Conservation (phyloP, 495 filamentous ascomycete genomes). For the Neurospora cerealis region DNA sequence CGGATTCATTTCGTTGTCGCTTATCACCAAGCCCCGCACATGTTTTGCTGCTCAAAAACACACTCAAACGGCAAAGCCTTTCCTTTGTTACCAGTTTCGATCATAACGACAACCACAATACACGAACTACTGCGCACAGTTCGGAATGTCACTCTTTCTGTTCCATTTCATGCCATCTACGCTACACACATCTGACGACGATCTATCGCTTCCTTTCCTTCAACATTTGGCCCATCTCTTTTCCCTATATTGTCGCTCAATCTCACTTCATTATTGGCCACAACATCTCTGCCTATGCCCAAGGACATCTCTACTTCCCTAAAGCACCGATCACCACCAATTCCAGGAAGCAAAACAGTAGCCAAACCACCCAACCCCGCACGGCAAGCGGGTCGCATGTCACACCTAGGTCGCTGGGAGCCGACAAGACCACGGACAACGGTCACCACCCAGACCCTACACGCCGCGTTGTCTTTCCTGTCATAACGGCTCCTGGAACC, state of each 20-base stretch:
- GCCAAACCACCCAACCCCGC: not conserved
- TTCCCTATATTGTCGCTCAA: not conserved
- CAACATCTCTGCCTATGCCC: too few relatives aligned
- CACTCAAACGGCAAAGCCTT: not conserved
- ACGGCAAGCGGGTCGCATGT: not conserved
- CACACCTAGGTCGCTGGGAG: not conserved
- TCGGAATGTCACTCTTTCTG: not conserved
- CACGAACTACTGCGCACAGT: not conserved
- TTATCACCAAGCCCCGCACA: not conserved
- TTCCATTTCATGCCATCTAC: not conserved
- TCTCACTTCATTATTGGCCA: not conserved
- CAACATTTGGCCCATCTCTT: not conserved
- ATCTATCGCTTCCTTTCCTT: not conserved
- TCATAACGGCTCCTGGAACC: not conserved
- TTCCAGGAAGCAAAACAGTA: not conserved
- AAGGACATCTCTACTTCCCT: too few relatives aligned
- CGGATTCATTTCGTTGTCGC: not conserved
- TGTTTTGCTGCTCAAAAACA: not conserved
- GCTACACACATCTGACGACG: not conserved
- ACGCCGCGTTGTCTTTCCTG: not conserved
- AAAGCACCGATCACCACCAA: too few relatives aligned
- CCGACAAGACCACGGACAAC: not conserved
- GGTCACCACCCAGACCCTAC: not conserved
- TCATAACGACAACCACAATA: not conserved
- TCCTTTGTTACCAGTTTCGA: not conserved